phyloP scores from a whole-genome alignment of 495 filamentous ascomycete species.

The Chaetomium fimeti region DNA sequence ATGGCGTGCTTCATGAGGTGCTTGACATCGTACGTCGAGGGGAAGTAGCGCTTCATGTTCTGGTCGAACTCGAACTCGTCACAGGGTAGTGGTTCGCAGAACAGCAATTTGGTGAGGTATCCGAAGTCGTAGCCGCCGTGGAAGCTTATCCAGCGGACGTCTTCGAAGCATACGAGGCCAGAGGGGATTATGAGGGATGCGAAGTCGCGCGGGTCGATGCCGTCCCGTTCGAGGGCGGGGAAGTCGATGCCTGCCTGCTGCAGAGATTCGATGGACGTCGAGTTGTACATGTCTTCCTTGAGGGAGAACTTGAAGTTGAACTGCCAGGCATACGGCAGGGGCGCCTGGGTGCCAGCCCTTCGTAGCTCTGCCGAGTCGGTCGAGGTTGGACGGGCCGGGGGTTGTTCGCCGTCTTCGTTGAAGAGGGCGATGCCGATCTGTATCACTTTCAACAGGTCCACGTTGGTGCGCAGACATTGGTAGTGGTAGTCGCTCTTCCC shows the following conservation, averaged over 20 bases:
- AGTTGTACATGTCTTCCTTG: constrained; percentile 92
- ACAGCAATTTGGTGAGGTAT: constrained; percentile 90
- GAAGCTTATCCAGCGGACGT: constrained; percentile 94
- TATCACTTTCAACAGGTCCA: constrained; percentile 94
- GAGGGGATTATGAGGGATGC: constrained; percentile 86
- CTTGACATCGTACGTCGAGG: constrained; percentile 91
- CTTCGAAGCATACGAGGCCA: constrained; percentile 81
- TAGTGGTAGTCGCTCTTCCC: constrained; percentile 98
- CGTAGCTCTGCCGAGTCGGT: constrained; percentile 56
- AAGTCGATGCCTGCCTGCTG: constrained; percentile 88
- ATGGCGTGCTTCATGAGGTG: constrained; percentile 80
- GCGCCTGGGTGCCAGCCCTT: constrained; percentile 51
- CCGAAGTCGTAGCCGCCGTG: constrained; percentile 99
- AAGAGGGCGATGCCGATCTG: constrained; percentile 94
- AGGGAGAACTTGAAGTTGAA: constrained; percentile 98
- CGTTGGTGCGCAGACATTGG: constrained; percentile 94
- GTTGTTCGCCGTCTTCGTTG: constrained; percentile 79
- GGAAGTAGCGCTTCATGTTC: constrained; percentile 86
- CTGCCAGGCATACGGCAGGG: constrained; percentile 89
- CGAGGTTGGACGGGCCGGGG: constrained; percentile 58
- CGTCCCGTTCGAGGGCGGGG: constrained; percentile 70
- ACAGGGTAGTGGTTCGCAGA: constrained; percentile 72
- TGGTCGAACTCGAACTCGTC: constrained; percentile 85
- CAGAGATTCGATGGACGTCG: constrained; percentile 85
- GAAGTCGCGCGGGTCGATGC: constrained; percentile 89